A percentile compares a stretch with the other conserved stretches of the same genome.
Conservation (phyloP, 768 basidiomycete species). For the Leccinellum albellum region DNA sequence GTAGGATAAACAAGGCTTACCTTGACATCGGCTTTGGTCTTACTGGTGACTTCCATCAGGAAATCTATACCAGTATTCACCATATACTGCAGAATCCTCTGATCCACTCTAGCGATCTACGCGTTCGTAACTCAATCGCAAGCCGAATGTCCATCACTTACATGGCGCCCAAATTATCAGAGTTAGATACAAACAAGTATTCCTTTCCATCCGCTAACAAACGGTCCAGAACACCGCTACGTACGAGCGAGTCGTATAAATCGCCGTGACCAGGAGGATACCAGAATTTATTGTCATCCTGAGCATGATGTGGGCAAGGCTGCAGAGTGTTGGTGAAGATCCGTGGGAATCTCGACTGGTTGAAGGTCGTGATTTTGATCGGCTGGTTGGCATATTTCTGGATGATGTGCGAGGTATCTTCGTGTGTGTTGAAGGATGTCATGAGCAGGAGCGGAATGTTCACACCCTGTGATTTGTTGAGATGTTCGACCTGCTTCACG, state of each 20-base stretch:
- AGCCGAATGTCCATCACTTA: conserved; percentile 35
- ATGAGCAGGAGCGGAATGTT: conserved; percentile 97
- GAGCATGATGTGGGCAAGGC: conserved; percentile 73
- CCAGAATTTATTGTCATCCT: conserved; percentile 88
- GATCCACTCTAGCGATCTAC: conserved; percentile 56
- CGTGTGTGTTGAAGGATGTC: conserved; percentile 98
- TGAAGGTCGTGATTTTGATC: conserved; percentile 87
- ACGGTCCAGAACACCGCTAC: conserved; percentile 88
- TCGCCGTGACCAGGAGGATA: conserved; percentile 98
- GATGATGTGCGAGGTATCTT: conserved; percentile 93
- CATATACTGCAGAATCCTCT: conserved; percentile 84
- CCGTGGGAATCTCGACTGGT: conserved; percentile 92
- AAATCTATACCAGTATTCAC: conserved; percentile 78
- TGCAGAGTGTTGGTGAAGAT: conserved; percentile 87
- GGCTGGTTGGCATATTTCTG: conserved; percentile 97
- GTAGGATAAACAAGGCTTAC: conserved; percentile 15
- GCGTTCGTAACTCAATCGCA: conserved; percentile 4
- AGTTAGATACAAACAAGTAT: conserved; percentile 97
- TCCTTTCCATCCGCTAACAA: conserved; percentile 90
- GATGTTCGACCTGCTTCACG: conserved; percentile 93
- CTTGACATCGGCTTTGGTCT: conserved; percentile 84
- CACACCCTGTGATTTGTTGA: conserved; percentile 78
- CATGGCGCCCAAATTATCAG: conserved; percentile 93
- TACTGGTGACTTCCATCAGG: conserved; percentile 94
- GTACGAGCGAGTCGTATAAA: conserved; percentile 86